Conservation (phyloP, 192 early-diverging fungal species). For the Backusella circina region DNA sequence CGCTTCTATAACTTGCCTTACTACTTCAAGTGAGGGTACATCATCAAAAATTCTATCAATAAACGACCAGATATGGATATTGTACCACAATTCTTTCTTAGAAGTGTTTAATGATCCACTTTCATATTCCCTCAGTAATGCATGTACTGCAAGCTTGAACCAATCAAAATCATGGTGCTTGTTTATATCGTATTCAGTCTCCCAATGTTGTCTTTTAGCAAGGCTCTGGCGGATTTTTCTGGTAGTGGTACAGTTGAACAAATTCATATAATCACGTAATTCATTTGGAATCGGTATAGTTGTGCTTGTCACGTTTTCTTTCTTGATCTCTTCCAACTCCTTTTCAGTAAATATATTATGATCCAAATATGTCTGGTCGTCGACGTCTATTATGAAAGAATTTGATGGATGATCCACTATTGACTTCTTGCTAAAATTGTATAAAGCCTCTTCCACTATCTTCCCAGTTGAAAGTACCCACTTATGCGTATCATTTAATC, state of each 20-base stretch:
- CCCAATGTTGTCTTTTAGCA: constrained; percentile 12
- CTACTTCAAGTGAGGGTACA: constrained; percentile 9
- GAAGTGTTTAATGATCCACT: constrained; percentile 5
- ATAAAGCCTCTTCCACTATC: constrained; percentile 15
- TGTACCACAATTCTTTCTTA: constrained; percentile 23
- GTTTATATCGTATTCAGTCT: constrained; percentile 23
- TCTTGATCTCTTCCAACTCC: constrained; percentile 22
- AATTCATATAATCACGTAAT: constrained; percentile 3
- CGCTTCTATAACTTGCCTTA: constrained; percentile 16
- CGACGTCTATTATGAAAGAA: constrained; percentile 24
- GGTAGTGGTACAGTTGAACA: constrained; percentile 11
- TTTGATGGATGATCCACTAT: constrained; percentile 14
- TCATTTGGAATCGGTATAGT: constrained; percentile 7
- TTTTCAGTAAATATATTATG: constrained; percentile 18
- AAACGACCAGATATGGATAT: constrained; percentile 22
- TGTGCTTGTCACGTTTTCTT: constrained; percentile 13
- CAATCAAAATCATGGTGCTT: constrained; percentile 11
- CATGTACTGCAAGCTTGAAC: constrained; percentile 1
- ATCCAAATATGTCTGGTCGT: constrained; percentile 21
- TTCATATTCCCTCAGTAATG: constrained; percentile 28
- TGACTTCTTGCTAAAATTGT: constrained; percentile 14
- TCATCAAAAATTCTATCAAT: constrained; percentile 27
- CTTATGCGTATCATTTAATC: constrained; percentile 14
- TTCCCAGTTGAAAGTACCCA: constrained; percentile 23
- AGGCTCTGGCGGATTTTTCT: constrained; percentile 8